These are phyloP conservation scores for Hypoxylon sp. DNA, from an alignment of 2,329 filamentous ascomycete species.

Conservation along the genomic window DNA sequence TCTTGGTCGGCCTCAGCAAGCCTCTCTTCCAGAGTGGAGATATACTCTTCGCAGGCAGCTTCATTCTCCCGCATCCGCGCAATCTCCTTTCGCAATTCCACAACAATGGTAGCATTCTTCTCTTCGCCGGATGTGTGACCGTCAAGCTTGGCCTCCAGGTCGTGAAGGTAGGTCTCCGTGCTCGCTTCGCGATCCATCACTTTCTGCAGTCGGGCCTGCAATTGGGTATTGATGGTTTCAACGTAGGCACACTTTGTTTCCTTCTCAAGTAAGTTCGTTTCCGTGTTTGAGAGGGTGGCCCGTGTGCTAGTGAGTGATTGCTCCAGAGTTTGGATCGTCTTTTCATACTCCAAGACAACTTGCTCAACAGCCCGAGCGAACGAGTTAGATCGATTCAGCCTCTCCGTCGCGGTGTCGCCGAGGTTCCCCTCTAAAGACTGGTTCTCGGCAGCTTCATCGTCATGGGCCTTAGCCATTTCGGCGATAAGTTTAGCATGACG, in stretches of 20 bases:
- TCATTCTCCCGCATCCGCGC: constrained; percentile 90
- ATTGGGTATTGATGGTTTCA: constrained; percentile 90
- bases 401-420: constrained; percentile 84
- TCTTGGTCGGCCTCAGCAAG: constrained; percentile 97
- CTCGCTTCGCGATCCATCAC: constrained; percentile 90
- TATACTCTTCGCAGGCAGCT: constrained; percentile 92
- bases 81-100: constrained; percentile 92
- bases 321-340: constrained; percentile 95
- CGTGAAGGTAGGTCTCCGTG: constrained; percentile 92
- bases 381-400: constrained; percentile 92
- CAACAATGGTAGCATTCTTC: constrained; percentile 86
- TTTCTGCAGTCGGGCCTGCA: constrained; percentile 92
- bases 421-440: constrained; percentile 71
- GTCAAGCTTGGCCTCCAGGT: constrained; percentile 90
- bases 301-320: constrained; percentile 91
- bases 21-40: constrained; percentile 94
- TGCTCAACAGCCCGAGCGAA: constrained; percentile 97
- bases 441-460: constrained; percentile 73
- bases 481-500: constrained; percentile 96
- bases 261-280: constrained; percentile 89
- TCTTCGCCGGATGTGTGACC: constrained; percentile 92
- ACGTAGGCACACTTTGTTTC: constrained; percentile 94
- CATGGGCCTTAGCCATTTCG: constrained; percentile 88
- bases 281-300: constrained; percentile 82
- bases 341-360: constrained; percentile 97